Base-by-base conservation (phyloP, 352 stramenopile genomes). In the Phytophthora rubi region DNA sequence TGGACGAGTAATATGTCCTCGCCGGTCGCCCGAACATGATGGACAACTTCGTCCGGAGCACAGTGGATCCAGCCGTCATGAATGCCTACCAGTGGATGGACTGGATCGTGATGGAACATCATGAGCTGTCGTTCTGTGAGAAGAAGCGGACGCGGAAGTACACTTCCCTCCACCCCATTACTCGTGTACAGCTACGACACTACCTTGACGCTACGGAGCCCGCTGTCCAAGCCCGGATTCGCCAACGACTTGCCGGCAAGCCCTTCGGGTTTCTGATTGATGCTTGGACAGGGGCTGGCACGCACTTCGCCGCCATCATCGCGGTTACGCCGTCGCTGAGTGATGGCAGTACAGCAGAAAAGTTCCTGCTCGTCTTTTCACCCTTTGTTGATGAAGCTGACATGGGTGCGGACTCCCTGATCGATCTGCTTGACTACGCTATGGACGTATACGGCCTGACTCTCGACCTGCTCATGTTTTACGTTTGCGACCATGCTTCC, bases 61-160 rank as follows among this genome's bases (percentile, higher is more conserved):
- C 35, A 13, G 35, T 44, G 35, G 35, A 44, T 13, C 35, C 35
- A 8, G 12, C 35, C 47, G 12, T 53, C 42, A 64, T 55, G 6
- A 70, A 53, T 42, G 54, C 32, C 7, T 59, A 60, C 66, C 60
- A 73, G 0, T 62, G 68, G 30, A 51, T 54, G 18, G 48, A 59
- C 37, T 70, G 60, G 6, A 73, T 30, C 30, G 30, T 54, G 21
- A 54, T 45, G 28, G 53, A 49, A 26, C 23, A 26, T 2, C 23
- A 26, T 26, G 23, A 26, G 15, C 30, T 44, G 32, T 30, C 30
- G 32, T 49, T 59, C 15, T 59, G 53, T 21, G 35, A 59, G 35
- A 59, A 59, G 26, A 6, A 10, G 35, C 30, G 33, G 6, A 33
- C 53, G 26, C 30, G 33, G 3, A 59, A 59, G 33, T 59, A 59